phyloP scores from a whole-genome alignment of 2,329 filamentous ascomycete species.

The Curvularia eragrostidis region DNA sequence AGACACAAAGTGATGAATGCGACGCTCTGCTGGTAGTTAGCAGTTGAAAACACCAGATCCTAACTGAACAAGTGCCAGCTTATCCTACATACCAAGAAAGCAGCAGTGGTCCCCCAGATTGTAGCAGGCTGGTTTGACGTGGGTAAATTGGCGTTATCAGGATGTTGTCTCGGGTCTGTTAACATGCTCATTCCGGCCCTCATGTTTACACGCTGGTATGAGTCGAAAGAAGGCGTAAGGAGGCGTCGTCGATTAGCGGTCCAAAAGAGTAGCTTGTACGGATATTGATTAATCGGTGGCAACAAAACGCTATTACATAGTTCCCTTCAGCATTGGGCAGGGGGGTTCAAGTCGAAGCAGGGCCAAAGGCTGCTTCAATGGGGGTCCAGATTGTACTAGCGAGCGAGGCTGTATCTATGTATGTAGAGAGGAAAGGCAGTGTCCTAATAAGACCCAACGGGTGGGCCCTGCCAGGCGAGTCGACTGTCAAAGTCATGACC shows the following conservation, averaged over 20 bases:
- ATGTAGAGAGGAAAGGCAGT: slow-evolving; percentile 8
- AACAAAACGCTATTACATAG: slow-evolving; percentile 13
- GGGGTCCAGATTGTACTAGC: slow-evolving; percentile 5
- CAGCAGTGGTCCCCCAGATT: slow-evolving; percentile 34
- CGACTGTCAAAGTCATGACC: slow-evolving; percentile 15
- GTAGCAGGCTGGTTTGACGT: slow-evolving; percentile 40
- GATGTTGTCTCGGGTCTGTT: slow-evolving; percentile 23
- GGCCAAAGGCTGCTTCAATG: neutral
- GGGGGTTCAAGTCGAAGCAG: slow-evolving; percentile 3
- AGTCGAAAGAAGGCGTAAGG: neutral
- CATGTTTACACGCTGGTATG: slow-evolving; percentile 9
- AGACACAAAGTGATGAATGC: slow-evolving; percentile 37
- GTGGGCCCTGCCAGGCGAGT: slow-evolving; percentile 11
- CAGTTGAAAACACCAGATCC: slow-evolving; percentile 3
- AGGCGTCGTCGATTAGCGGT: slow-evolving; percentile 1
- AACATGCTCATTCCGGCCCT: neutral
- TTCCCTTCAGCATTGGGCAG: slow-evolving; percentile 1
- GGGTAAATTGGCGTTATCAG: slow-evolving; percentile 40
- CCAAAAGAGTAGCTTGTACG: neutral
- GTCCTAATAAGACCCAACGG: slow-evolving; percentile 15
- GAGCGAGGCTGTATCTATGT: slow-evolving; percentile 9
- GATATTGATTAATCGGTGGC: slow-evolving; percentile 7
- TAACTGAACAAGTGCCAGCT: neutral
- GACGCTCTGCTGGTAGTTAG: slow-evolving; percentile 24
- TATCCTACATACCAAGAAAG: slow-evolving; percentile 38